Base-by-base conservation (phyloP, 129 eudicot genomes). In the Pseudognaphalium luteoalbum region DNA sequence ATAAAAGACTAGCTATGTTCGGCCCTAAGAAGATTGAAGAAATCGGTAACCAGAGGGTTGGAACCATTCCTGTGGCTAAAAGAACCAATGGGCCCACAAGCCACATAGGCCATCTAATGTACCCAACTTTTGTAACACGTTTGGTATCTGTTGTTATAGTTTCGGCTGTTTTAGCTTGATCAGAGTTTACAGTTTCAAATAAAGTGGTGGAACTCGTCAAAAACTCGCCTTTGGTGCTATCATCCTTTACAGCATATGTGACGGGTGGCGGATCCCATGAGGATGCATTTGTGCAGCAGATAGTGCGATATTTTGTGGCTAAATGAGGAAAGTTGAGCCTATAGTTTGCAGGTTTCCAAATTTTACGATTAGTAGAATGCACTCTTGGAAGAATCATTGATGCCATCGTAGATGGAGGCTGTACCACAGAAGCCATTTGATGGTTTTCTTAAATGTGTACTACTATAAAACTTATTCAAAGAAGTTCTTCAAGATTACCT, bases 11-110 rank as follows among this genome's bases (percentile, higher is more conserved):
- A 63, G 97, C 93, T 56, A 94, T 80, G 82, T 86, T 94, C 17
- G 98, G 89, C 44, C 98, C 97, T 16, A 91, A 72, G 78, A 94
- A 94, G 59, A 94, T 83, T 14, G 98, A 91, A 4, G 98, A 94
- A 68, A 84, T 70, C 3, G 98, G 98, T 58, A 94, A 82, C 97
- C 97, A 94, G 28, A 94, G 78, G 16, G 98, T 91, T 29, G 98
- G 98, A 7, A 86, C 96, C 84, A 94, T 87, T 56, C 98, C 98
- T 1, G 98, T 94, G 60, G 76, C 87, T 3, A 94, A 84, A 72
- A 94, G 97, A 61, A 89, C 67, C 0, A 77, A 60, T 2, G 98
- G 98, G 60, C 98, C 98, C 47, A 94, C 75, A 54, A 94, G 84
- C 97, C 96, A 94, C 80, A 94, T 76, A 7, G 98, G 90, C 96